Conservation (phyloP, 2,329 filamentous ascomycete species). For the Penicillium sp. region DNA sequence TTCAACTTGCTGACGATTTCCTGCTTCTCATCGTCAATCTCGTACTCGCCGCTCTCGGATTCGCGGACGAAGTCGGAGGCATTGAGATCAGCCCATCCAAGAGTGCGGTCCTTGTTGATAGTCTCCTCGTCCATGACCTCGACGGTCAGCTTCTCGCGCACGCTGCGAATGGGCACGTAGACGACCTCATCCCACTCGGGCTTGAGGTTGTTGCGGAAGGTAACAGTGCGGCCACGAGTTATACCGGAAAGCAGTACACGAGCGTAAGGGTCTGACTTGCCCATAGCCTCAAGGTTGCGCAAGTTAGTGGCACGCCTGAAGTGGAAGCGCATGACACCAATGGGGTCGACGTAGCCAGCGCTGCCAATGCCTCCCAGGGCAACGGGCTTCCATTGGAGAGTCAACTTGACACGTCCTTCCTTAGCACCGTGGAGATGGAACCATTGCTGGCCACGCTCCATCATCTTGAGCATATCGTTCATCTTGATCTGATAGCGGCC, state of each 20-base stretch:
- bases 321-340: slow-evolving; percentile 93
- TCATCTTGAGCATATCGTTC: slow-evolving; percentile 86
- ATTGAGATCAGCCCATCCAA: slow-evolving; percentile 76
- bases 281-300: slow-evolving; percentile 89
- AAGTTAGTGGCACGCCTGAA: slow-evolving; percentile 80
- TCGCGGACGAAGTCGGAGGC: slow-evolving; percentile 77
- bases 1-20: slow-evolving; percentile 66
- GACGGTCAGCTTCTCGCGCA: slow-evolving; percentile 77
- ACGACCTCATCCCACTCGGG: slow-evolving; percentile 95
- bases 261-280: slow-evolving; percentile 94
- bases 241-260: slow-evolving; percentile 86
- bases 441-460: slow-evolving; percentile 93
- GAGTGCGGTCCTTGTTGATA: slow-evolving; percentile 82
- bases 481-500: slow-evolving; percentile 95
- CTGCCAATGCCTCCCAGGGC: slow-evolving; percentile 76
- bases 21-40: slow-evolving; percentile 73
- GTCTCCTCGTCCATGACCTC: slow-evolving; percentile 98
- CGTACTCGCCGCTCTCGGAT: slow-evolving; percentile 75
- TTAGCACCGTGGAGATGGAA: slow-evolving; percentile 81
- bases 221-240: slow-evolving; percentile 88
- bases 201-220: slow-evolving; percentile 92
- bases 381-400: slow-evolving; percentile 92
- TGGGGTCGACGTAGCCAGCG: slow-evolving; percentile 86
- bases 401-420: slow-evolving; percentile 84
- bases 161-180: slow-evolving; percentile 85